A percentile compares a stretch with the other conserved stretches of the same genome.
Evolutionary conservation across 192 early-diverging fungal genomes (phyloP).

Genomic region (Helicostylum pulchrum): DNA sequence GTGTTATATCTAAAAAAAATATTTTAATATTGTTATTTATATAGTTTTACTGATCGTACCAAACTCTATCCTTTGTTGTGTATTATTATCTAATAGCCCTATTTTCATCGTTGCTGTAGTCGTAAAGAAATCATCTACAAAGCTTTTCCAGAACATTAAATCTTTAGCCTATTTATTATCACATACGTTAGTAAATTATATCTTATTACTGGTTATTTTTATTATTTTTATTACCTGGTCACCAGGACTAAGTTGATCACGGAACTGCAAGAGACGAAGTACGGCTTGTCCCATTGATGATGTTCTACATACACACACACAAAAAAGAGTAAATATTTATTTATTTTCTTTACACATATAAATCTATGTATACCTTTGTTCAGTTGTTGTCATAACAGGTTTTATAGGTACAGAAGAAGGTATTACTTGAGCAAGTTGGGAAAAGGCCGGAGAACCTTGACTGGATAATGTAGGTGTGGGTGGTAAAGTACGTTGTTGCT

Average conservation of each 20-base stretch:
- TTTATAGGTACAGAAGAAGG: not conserved
- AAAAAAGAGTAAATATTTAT: not conserved
- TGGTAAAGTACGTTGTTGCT: conserved; percentile 4
- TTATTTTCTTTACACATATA: not conserved
- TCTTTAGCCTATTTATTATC: not conserved
- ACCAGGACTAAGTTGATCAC: conserved; percentile 10
- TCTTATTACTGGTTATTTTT: not conserved
- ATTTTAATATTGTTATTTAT: not conserved
- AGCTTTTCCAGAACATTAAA: not conserved
- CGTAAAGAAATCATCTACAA: conserved; percentile 5
- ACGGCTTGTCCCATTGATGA: conserved; percentile 24
- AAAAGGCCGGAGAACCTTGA: conserved; percentile 16
- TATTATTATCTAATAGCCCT: not conserved
- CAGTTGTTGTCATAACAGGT: not conserved
- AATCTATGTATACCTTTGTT: not conserved
- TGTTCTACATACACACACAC: not conserved
- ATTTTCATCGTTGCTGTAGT: not conserved
- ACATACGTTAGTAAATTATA: not conserved
- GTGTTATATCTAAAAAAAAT: conserved; percentile 1
- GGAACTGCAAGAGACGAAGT: conserved; percentile 23
- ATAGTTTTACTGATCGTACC: not conserved
- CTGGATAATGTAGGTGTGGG: conserved; percentile 14
- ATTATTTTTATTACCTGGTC: not conserved
- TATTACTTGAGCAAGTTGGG: not conserved
- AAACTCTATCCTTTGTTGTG: conserved; percentile 1